Conservation (phyloP, 495 filamentous ascomycete species). For the Lasiosphaeria hispida region DNA sequence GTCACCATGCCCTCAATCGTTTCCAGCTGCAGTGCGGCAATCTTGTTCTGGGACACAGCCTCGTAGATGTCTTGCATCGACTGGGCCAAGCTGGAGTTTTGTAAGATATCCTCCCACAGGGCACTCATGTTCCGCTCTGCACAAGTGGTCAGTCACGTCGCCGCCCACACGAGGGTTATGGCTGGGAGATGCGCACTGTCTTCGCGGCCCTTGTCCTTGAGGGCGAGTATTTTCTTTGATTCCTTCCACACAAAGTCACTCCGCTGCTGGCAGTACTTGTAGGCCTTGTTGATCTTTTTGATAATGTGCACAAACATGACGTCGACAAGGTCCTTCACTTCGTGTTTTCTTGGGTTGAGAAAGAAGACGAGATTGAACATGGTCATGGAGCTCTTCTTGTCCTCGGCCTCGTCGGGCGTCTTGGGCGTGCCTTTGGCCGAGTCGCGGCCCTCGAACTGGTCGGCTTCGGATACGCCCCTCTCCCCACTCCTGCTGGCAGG, state of each 20-base stretch:
- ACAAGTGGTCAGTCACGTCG: constrained; percentile 11
- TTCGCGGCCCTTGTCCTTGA: constrained; percentile 78
- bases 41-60: constrained; percentile 76
- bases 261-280: constrained; percentile 87
- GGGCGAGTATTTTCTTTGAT: constrained; percentile 67
- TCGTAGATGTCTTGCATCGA: constrained; percentile 79
- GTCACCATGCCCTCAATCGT: constrained; percentile 49
- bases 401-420: constrained; percentile 47
- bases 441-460: constrained; percentile 41
- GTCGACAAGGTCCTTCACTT: constrained; percentile 68
- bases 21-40: constrained; percentile 59
- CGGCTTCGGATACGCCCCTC: constrained; percentile 21
- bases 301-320: constrained; percentile 85
- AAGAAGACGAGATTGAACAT: constrained; percentile 99
- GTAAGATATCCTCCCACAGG: constrained; percentile 68
- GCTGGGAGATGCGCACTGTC: constrained; percentile 52
- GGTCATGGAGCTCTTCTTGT: constrained; percentile 65
- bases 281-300: constrained; percentile 82
- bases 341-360: constrained; percentile 70
- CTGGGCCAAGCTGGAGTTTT: constrained; percentile 73
- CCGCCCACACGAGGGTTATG: not conserved
- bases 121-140: constrained; percentile 52
- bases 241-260: constrained; percentile 87
- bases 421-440: constrained; percentile 33
- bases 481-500: constrained; percentile 15